Conservation (phyloP, 139 green algal species). For the Mychonastes homosphaera region DNA sequence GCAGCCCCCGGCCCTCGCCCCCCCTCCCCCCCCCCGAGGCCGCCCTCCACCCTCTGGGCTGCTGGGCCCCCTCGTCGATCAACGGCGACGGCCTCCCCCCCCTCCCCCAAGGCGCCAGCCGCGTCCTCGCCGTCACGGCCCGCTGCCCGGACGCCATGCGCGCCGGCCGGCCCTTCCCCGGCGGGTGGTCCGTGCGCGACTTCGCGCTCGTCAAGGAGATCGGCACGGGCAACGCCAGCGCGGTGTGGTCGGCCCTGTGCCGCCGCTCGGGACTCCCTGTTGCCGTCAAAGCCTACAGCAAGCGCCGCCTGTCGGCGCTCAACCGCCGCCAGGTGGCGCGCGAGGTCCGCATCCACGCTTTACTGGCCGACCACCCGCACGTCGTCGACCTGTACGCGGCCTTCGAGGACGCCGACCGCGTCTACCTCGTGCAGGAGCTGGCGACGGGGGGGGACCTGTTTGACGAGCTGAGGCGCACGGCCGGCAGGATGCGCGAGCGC, state of each 20-base stretch:
- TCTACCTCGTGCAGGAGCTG: slow-evolving; percentile 79
- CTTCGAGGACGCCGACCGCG: slow-evolving; percentile 68
- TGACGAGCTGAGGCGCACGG: slow-evolving; percentile 52
- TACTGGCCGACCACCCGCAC: slow-evolving; percentile 54
- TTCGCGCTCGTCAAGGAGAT: slow-evolving; percentile 58
- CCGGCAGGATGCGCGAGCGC: slow-evolving; percentile 52
- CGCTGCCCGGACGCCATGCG: slow-evolving; percentile 18
- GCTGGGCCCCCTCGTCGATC: too few relatives aligned
- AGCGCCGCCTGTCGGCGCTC: slow-evolving; percentile 44
- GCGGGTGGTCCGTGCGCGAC: slow-evolving; percentile 50
- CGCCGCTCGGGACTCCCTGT: slow-evolving; percentile 26
- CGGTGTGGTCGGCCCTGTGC: slow-evolving; percentile 56
- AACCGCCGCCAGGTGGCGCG: slow-evolving; percentile 61
- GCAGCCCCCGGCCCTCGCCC: too few relatives aligned
- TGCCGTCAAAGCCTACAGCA: slow-evolving; percentile 70
- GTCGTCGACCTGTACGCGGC: slow-evolving; percentile 65
- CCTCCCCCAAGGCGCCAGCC: too few relatives aligned
- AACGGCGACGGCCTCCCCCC: too few relatives aligned
- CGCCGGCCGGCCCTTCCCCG: neutral
- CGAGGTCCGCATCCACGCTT: slow-evolving; percentile 65
- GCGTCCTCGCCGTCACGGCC: slow-evolving; percentile 18
- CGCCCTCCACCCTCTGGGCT: too few relatives aligned
- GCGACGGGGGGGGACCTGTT: slow-evolving; percentile 70
- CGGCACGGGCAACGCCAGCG: slow-evolving; percentile 56
- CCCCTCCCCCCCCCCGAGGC: too few relatives aligned